A percentile compares a stretch with the other conserved stretches of the same genome.
These are phyloP conservation scores for Entoloma clypeatum DNA, from an alignment of 1,284 basidiomycete genomes.

Conservation along the genomic window DNA sequence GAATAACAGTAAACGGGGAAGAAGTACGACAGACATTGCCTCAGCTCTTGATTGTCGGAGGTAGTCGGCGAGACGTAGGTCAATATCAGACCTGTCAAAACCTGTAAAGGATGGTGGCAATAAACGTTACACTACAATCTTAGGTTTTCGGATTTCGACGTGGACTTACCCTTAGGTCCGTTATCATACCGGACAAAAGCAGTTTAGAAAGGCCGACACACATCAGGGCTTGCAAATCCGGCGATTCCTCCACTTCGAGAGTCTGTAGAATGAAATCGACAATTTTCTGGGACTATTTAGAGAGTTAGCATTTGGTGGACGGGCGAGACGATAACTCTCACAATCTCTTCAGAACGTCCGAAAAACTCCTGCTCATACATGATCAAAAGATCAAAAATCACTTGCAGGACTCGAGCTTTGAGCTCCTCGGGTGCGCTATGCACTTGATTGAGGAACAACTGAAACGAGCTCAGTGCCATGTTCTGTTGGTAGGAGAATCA, in stretches of 20 bases:
- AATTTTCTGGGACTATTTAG: constrained; percentile 59
- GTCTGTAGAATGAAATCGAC: constrained; percentile 74
- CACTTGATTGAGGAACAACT: constrained; percentile 86
- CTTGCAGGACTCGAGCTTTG: constrained; percentile 78
- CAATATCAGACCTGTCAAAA: constrained; percentile 76
- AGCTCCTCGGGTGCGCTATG: constrained; percentile 75
- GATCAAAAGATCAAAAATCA: constrained; percentile 90
- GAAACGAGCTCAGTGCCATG: constrained; percentile 90
- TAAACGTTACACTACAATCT: background rate
- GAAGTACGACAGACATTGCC: constrained; percentile 96
- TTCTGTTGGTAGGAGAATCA: constrained; percentile 41
- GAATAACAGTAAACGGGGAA: constrained; percentile 94
- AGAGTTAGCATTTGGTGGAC: constrained; percentile 2
- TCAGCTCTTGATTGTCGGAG: constrained; percentile 77
- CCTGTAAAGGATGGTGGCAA: constrained; percentile 38
- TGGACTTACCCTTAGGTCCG: constrained; percentile 65
- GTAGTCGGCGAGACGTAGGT: constrained; percentile 90
- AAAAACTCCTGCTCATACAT: constrained; percentile 83
- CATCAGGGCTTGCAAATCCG: constrained; percentile 76
- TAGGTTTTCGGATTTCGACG: no score
- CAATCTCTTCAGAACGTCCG: constrained; percentile 49
- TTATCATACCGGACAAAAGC: constrained; percentile 80
- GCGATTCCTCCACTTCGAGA: constrained; percentile 71
- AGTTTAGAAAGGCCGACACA: constrained; percentile 89
- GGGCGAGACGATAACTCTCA: constrained; percentile 26